These are phyloP conservation scores for Picocystis sp. DNA, from an alignment of 163 green algal species.

Conservation along the genomic window DNA sequence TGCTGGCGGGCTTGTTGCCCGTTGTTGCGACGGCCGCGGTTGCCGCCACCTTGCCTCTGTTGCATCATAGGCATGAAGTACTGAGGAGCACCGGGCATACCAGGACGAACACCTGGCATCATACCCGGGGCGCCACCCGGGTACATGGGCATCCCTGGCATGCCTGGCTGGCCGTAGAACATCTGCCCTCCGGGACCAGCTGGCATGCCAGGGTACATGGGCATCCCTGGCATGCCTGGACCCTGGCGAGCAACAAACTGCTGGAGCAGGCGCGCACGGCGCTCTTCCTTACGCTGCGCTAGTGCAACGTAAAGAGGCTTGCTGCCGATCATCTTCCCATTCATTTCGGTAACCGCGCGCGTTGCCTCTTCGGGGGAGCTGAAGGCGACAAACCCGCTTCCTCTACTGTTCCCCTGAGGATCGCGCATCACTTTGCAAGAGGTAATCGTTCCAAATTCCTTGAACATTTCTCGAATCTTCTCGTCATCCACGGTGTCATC, in stretches of 20 bases:
- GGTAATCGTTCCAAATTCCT: conserved; percentile 78
- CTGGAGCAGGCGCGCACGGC: conserved; percentile 17
- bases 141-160: conserved; percentile 1
- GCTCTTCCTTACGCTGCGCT: conserved; percentile 81
- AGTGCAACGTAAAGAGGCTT: conserved; percentile 91
- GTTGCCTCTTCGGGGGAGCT: conserved; percentile 62
- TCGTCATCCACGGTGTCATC: conserved; percentile 72
- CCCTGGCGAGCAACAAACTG: conserved; percentile 11
- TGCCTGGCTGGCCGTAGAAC: conserved; percentile 6
- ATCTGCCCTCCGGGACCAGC: conserved; percentile 5
- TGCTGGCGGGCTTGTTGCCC: background rate
- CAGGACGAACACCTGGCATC: conserved; percentile 6
- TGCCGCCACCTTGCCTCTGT: background rate
- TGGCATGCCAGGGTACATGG: conserved; percentile 11
- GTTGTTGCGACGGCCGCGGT: background rate
- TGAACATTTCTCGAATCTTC: conserved; percentile 69
- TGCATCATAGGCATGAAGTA: conserved; percentile 11
- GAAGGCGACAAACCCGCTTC: conserved; percentile 62
- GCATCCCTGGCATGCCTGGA: conserved; percentile 9
- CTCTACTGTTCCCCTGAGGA: conserved; percentile 12
- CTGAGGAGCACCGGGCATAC: background rate
- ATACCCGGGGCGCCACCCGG: conserved; percentile 1
- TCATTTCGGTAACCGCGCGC: conserved; percentile 76
- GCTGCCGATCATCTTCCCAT: conserved; percentile 72
- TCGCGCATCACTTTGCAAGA: conserved; percentile 63